Base-by-base conservation (phyloP, 371 early-diverging fungal species). In the Mortierella sp. region DNA sequence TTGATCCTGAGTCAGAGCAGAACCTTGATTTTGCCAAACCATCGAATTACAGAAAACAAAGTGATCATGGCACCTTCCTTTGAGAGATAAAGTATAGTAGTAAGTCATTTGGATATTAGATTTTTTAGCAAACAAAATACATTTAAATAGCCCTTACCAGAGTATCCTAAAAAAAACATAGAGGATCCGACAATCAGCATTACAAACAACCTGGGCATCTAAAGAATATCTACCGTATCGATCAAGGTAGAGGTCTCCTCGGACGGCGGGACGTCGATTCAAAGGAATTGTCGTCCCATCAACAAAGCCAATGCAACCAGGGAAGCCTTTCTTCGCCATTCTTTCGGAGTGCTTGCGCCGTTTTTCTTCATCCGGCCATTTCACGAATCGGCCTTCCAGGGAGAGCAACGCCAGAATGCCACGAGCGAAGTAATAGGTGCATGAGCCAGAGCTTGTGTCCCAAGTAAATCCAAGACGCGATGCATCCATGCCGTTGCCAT, bases 241-340 rank as follows among this genome's bases (percentile, higher is more conserved):
- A 42, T 68, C 68, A 35, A 42, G 61, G n/a, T 54, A 61, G n/a
- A 54, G 61, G 43, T 68, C 68, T 0, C 61, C 54, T 1, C 61
- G 47, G 31, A 26, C 28, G 29, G n/a, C 17, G 8, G 61, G 61
- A 22, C 61, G 68, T n/a, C 7, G 31, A 28, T 2, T 37, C 8
- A 68, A 29, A 13, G 68, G 55, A 15, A 61, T 29, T 28, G 60
- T 67, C 2, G 60, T 60, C 17, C 56, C 68, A 54, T 68, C 68
- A 29, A 68, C 61, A 61, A 54, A 68, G 0, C 68, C 68, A 28
- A 68, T 61, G 17, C 61, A 68, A 28, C 61, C 59, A 23, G 23
- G 17, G 22, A 67, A 59, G 3, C 54, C 53, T 19, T 59, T 49
- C 2, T 4, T 7, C 7, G 49, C 40, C 51, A 67, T 57, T 5